Evolutionary conservation across 768 basidiomycete genomes (phyloP).

Genomic region (Suillus americanus): DNA sequence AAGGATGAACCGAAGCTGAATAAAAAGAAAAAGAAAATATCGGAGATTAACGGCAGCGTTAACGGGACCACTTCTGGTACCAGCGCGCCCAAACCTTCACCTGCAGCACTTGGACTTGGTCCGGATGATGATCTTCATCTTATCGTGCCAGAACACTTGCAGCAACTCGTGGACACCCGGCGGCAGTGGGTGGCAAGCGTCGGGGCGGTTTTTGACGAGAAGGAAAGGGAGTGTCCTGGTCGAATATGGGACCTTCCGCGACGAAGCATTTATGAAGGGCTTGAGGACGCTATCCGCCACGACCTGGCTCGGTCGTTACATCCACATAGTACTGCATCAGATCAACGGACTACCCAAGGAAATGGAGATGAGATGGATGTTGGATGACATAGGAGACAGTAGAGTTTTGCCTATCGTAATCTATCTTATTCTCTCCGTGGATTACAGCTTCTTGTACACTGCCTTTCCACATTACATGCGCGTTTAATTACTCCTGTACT

Average conservation of each 20-base stretch:
- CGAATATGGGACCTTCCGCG: slow-evolving; percentile 77
- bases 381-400: slow-evolving; percentile 38
- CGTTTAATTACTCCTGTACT: slow-evolving; percentile 17
- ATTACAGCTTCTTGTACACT: slow-evolving; percentile 22
- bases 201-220: slow-evolving; percentile 72
- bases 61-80: slow-evolving; percentile 30
- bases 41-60: slow-evolving; percentile 33
- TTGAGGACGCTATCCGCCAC: slow-evolving; percentile 61
- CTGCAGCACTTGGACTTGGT: slow-evolving; percentile 68
- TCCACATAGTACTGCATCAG: slow-evolving; percentile 19
- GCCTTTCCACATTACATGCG: slow-evolving; percentile 19
- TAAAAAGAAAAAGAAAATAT: slow-evolving; percentile 73
- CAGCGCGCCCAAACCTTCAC: slow-evolving; percentile 55
- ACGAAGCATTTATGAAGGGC: slow-evolving; percentile 72
- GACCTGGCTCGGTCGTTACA: slow-evolving; percentile 29
- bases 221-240: slow-evolving; percentile 64
- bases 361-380: slow-evolving; percentile 68
- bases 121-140: slow-evolving; percentile 67
- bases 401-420: slow-evolving; percentile 1
- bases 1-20: slow-evolving; percentile 70
- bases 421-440: slow-evolving; percentile 28
- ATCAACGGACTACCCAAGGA: slow-evolving; percentile 36
- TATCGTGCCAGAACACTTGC: slow-evolving; percentile 65
- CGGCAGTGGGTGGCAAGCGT: slow-evolving; percentile 77
- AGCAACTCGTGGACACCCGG: slow-evolving; percentile 72